Base-by-base conservation (phyloP, 2,329 filamentous ascomycete genomes). In the Diaporthe aspalathi region DNA sequence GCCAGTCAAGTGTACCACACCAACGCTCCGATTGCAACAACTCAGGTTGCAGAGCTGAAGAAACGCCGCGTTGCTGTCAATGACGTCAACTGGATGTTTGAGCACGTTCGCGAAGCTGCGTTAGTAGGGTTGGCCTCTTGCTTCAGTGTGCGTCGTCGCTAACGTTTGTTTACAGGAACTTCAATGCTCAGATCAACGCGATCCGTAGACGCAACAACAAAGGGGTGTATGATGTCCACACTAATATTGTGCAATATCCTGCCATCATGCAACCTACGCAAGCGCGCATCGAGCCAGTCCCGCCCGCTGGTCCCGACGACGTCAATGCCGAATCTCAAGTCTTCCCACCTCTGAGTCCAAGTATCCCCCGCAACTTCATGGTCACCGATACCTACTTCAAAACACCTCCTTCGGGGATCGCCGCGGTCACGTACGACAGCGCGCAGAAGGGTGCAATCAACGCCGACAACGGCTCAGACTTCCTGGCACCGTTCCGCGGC, bases 1-100 rank as follows among this genome's bases (percentile, higher is more conserved):
- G 96, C 96, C 60, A 98, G 95, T 80, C 92, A 93, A 49, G 96
- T 99, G 29, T 99, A 99, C 80, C 94, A 98, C 80, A 94, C 93
- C 16, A 91, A 91, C 70, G 89, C 88, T 1, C 93, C 94, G 1
- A 91, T 92, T 27, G 90, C 93, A n/a, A 94, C 94, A 2, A 85
- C 92, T 71, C 90, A 90, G 40, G 86, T 84, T 43, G 81, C 90
- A 9, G 93, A 95, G 75, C 88, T 89, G 74, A 97, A 97, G 84
- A 94, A 94, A 84, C 89, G 93, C 75, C 93, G 92, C 76, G 92
- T 97, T 49, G 92, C 94, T 72, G 92, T 98, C 72, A 98, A 95
- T 67, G 94, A 97, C 76, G 90, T 92, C 70, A 99, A 98, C 80
- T 99, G 96, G 96, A 96, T 97, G 88, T 86, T 96, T 70, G 94